Evolutionary conservation across 2,329 filamentous ascomycete genomes (phyloP).

Genomic region (Alternaria arborescens): DNA sequence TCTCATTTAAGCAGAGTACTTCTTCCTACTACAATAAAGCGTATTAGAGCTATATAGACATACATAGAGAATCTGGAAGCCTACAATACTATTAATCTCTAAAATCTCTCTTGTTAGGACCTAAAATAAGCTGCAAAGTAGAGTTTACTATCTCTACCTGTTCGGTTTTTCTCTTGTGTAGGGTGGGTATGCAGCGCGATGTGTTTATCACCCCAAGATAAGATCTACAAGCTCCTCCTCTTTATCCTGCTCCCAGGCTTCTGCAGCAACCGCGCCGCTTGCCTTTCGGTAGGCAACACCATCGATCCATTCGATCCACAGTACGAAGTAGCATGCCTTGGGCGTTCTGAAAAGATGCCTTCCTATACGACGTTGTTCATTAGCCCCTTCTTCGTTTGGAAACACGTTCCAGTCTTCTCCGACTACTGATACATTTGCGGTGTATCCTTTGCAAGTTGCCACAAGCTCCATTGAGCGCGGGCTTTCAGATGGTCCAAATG

Average conservation of each 20-base stretch:
- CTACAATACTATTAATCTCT: too few relatives aligned
- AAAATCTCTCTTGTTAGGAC: too few relatives aligned
- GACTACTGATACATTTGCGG: background rate
- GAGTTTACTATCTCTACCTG: too few relatives aligned
- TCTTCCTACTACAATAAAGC: too few relatives aligned
- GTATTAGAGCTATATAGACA: too few relatives aligned
- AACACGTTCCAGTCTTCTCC: background rate
- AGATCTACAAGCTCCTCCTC: background rate
- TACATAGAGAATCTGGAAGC: too few relatives aligned
- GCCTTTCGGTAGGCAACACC: background rate
- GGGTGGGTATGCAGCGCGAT: too few relatives aligned
- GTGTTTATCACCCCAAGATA: background rate
- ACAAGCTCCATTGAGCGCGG: background rate
- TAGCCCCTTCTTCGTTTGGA: too few relatives aligned
- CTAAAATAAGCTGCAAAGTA: too few relatives aligned
- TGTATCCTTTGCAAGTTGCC: background rate
- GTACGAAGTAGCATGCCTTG: background rate
- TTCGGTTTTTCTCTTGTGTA: too few relatives aligned
- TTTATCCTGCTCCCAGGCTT: background rate
- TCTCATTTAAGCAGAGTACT: too few relatives aligned
- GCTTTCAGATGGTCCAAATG: fast-evolving
- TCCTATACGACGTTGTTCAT: background rate
- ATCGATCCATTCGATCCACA: background rate
- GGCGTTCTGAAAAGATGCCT: background rate
- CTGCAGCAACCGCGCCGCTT: background rate